Evolutionary conservation across 805 yeast species (phyloP), one percentile per base, ranked within the genome.

Genomic region (Priceomyces medius): DNA sequence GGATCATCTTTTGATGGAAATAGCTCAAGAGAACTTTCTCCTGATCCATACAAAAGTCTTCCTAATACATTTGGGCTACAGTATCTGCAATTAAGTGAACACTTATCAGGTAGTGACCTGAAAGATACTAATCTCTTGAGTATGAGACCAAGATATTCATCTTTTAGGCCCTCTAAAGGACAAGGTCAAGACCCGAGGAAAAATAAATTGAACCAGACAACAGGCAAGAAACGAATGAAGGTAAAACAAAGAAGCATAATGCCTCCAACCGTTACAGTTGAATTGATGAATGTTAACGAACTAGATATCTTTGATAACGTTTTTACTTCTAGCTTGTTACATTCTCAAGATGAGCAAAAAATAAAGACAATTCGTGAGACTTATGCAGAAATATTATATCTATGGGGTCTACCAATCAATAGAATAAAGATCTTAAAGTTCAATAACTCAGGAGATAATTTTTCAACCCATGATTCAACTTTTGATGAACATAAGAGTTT

Each of bases 331-430:
- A 57, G 71, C 2, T 54, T 80, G 35, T 61, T 79, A 37, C 68
- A 66, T 31, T 55, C 69, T 2, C 60, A 66, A 7, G 68, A 71
- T 34, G 52, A 51, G 7, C 55, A 56, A 2, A 68, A 67, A 36
- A 59, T 77, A 34, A 58, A 55, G 31, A 37, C 53, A 41, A 76
- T 79, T 55, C 60, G 96, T 29, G 72, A 76, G 16, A 83, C 81
- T 49, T 90, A 91, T 59, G 89, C 97, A 0, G 77, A 83, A 14
- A 73, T 90, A 55, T 66, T 90, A 10, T 86, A 77, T 53, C 61
- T 76, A 24, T 91, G 97, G 97, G 95, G 93, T 0, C 68, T 89
- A 14, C 85, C 89, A 0, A 74, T 85, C n/a, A 79, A 83, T 48
- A 64, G 96, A 32, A 80, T 87, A 20, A 90, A 90, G 53, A 76